phyloP scores from a whole-genome alignment of 805 yeast genomes.

The Wickerhamomyces queroliae region DNA sequence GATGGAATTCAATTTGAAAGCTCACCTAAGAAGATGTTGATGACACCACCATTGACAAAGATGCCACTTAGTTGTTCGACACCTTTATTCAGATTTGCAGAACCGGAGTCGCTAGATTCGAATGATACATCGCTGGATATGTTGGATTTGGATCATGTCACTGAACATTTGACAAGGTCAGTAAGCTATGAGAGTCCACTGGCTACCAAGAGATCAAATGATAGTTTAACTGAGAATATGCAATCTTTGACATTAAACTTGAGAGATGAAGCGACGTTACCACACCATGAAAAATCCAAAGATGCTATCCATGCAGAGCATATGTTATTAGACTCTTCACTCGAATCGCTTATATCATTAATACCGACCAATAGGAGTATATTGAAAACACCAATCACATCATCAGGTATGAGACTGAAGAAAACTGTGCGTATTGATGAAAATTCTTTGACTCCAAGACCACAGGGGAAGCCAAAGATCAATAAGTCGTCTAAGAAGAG shows the following conservation, averaged over 20 bases:
- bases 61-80: slow-evolving; percentile 14
- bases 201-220: slow-evolving; percentile 18
- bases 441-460: not conserved
- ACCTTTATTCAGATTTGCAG: slow-evolving; percentile 17
- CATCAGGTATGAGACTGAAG: not conserved
- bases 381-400: not conserved
- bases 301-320: not conserved
- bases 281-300: not conserved
- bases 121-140: no score
- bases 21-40: not conserved
- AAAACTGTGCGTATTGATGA: not conserved
- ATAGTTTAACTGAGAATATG: slow-evolving; percentile 28
- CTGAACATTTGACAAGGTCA: not conserved
- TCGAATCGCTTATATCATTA: no score
- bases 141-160: not conserved
- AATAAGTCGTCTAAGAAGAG: not conserved
- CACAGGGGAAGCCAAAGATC: not conserved
- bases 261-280: slow-evolving; percentile 5
- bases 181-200: slow-evolving; percentile 7
- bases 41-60: not conserved
- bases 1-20: not conserved
- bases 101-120: slow-evolving; percentile 1
- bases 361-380: not conserved
- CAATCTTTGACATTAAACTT: slow-evolving; percentile 31
- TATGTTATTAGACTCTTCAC: no score